Conservation (phyloP, 306 rosid genomes). For the Bauhinia variegata region DNA sequence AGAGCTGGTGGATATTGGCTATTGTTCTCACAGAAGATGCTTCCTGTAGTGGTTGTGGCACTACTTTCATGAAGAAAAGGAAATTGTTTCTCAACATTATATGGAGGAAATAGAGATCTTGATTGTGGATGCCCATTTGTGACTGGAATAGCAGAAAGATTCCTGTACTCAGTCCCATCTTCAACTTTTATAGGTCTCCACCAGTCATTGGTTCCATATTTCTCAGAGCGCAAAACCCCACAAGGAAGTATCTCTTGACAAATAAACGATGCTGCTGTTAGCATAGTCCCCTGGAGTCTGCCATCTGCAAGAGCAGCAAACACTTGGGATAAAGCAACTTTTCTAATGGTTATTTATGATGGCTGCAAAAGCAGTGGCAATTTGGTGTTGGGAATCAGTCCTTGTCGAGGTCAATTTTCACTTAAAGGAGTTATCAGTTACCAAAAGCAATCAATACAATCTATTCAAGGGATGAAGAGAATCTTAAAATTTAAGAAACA, state of each 20-base stretch:
- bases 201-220: conserved; percentile 53
- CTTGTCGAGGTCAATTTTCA: too few species aligned
- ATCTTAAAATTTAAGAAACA: too few species aligned
- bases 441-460: too few species aligned
- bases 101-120: conserved; percentile 49
- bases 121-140: conserved; percentile 50
- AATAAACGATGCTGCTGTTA: conserved; percentile 58
- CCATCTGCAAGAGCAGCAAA: conserved; percentile 49
- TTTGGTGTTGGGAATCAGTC: conserved; percentile 11
- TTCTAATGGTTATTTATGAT: too few species aligned
- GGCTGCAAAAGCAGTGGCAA: conserved; percentile 23
- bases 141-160: conserved; percentile 46
- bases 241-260: conserved; percentile 68
- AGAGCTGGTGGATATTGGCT: conserved; percentile 43
- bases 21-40: conserved; percentile 51
- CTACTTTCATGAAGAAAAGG: conserved; percentile 58
- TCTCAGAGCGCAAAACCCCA: conserved; percentile 47
- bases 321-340: conserved; percentile 20
- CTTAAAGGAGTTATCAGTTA: too few species aligned
- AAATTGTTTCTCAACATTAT: conserved; percentile 47
- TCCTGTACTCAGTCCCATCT: conserved; percentile 42
- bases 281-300: conserved; percentile 55
- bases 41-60: conserved; percentile 47
- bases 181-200: conserved; percentile 57
- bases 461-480: too few species aligned